Evolutionary conservation across 2,329 filamentous ascomycete species (phyloP).

Genomic region (Pseudogymnoascus sp.): DNA sequence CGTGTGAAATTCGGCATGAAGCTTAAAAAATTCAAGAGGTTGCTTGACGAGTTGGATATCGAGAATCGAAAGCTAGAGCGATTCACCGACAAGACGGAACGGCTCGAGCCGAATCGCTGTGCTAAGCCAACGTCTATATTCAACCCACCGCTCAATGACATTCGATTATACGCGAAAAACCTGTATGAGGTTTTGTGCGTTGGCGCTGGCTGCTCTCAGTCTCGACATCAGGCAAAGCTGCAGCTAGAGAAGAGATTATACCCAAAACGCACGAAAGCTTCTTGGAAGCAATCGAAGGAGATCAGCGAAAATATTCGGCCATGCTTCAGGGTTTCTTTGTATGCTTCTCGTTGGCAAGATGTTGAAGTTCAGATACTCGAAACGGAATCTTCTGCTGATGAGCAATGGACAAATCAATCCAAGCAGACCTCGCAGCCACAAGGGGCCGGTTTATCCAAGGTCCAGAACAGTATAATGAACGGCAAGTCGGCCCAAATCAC

Average conservation of each 20-base stretch:
- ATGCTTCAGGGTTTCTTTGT: background rate
- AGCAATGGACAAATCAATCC: background rate
- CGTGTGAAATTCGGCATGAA: background rate
- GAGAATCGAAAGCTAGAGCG: conserved; percentile 1
- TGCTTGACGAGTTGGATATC: background rate
- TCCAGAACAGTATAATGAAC: background rate
- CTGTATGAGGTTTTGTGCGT: background rate
- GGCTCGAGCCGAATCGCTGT: background rate
- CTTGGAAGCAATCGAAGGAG: conserved; percentile 1
- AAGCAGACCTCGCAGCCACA: background rate
- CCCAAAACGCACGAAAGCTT: background rate
- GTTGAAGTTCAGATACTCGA: conserved; percentile 4
- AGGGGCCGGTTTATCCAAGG: background rate
- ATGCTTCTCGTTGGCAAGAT: conserved; percentile 5
- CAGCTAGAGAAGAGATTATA: conserved; percentile 1
- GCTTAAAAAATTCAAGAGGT: conserved; percentile 1
- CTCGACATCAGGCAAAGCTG: conserved; percentile 4
- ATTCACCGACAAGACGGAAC: conserved; percentile 1
- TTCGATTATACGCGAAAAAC: background rate
- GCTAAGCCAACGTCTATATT: conserved; percentile 4
- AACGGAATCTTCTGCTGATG: background rate
- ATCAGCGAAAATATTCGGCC: background rate
- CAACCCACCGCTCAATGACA: background rate
- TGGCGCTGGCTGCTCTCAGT: background rate
- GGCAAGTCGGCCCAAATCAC: background rate